Percentiles rank a stretch among this genome's conserved stretches.
phyloP scores from a whole-genome alignment of 441 rosid genomes.

The Raphanus hybrid region DNA sequence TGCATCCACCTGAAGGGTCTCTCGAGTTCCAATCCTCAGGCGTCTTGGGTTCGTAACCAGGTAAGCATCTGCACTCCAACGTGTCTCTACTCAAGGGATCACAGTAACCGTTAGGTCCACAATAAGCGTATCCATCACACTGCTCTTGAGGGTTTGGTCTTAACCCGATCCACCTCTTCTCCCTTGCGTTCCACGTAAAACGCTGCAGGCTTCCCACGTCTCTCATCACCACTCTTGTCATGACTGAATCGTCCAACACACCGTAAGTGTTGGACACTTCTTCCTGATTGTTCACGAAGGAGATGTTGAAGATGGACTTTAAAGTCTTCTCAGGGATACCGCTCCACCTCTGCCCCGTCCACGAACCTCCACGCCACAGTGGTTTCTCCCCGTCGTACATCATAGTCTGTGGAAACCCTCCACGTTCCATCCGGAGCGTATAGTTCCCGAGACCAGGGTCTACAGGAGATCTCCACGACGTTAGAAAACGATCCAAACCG shows the following conservation, averaged over 20 bases:
- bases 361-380: conserved; percentile 59
- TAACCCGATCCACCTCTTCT: conserved; percentile 46
- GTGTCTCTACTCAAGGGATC: conserved; percentile 40
- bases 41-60: conserved; percentile 67
- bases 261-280: conserved; percentile 40
- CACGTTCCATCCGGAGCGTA: conserved; percentile 45
- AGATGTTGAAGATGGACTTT: conserved; percentile 37
- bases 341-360: conserved; percentile 68
- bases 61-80: conserved; percentile 66
- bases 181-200: conserved; percentile 52
- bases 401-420: conserved; percentile 55
- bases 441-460: conserved; percentile 64
- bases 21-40: conserved; percentile 55
- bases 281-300: conserved; percentile 26
- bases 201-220: conserved; percentile 41
- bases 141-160: conserved; percentile 53
- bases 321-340: conserved; percentile 58
- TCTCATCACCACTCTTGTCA: conserved; percentile 33
- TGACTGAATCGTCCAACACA: conserved; percentile 30
- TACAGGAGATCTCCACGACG: conserved; percentile 62
- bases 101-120: conserved; percentile 67
- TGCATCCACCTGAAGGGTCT: conserved; percentile 62
- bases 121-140: conserved; percentile 59
- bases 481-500: conserved; percentile 42
- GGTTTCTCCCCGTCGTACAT: conserved; percentile 48